Conservation (phyloP, 805 yeast species). For the Saturnispora besseyi region DNA sequence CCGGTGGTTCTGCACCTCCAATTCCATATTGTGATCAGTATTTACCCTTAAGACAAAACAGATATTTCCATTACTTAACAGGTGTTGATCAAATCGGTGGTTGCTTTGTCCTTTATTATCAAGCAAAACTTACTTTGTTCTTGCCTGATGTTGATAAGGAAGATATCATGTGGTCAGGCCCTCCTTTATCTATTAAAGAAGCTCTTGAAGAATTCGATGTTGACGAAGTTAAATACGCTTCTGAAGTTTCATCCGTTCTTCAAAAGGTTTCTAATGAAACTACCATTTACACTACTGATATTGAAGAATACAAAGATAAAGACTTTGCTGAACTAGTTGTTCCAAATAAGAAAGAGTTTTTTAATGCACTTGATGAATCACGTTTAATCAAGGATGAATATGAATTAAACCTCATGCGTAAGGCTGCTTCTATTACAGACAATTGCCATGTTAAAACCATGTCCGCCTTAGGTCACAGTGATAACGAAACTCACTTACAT, state of each 20-base stretch:
- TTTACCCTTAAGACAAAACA: slow-evolving; percentile 74
- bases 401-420: slow-evolving; percentile 67
- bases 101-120: slow-evolving; percentile 52
- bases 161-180: slow-evolving; percentile 94
- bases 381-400: slow-evolving; percentile 76
- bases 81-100: slow-evolving; percentile 77
- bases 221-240: slow-evolving; percentile 63
- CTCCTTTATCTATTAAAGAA: slow-evolving; percentile 61
- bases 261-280: slow-evolving; percentile 14
- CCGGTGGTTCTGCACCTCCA: slow-evolving; percentile 49
- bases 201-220: slow-evolving; percentile 66
- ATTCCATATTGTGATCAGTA: slow-evolving; percentile 75
- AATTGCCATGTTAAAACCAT: slow-evolving; percentile 85
- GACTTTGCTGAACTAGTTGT: slow-evolving; percentile 31
- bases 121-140: slow-evolving; percentile 58
- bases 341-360: slow-evolving; percentile 40
- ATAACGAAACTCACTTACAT: slow-evolving; percentile 83
- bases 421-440: slow-evolving; percentile 80
- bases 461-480: slow-evolving; percentile 85
- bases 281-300: slow-evolving; percentile 45
- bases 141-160: slow-evolving; percentile 80
- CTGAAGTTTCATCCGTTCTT: slow-evolving; percentile 37
- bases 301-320: slow-evolving; percentile 35
- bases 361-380: slow-evolving; percentile 78
- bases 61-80: slow-evolving; percentile 80